A percentile compares a stretch with the other conserved stretches of the same genome.
These are phyloP conservation scores for Pythium volutum DNA, from an alignment of 352 stramenopile genomes.

Conservation along the genomic window DNA sequence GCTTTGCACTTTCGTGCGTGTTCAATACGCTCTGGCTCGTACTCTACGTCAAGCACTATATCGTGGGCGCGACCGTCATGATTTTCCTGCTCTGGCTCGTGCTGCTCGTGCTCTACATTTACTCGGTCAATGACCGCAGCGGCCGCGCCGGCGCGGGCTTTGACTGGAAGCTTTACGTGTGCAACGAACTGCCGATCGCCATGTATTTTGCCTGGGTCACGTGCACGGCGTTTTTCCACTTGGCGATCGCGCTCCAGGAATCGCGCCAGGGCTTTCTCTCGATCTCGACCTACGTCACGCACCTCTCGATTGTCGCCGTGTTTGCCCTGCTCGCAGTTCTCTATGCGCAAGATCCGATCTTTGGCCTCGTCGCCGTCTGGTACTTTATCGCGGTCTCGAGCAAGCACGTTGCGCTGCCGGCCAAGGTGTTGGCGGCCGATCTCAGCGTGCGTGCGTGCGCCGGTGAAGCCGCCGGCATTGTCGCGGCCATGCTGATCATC, in stretches of 20 bases:
- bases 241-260: constrained; percentile 69
- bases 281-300: constrained; percentile 61
- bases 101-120: constrained; percentile 73
- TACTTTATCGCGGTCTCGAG: constrained; percentile 62
- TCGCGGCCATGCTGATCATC: constrained; percentile 52
- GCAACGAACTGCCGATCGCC: constrained; percentile 70
- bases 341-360: constrained; percentile 61
- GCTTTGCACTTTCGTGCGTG: constrained; percentile 63
- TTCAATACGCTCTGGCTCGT: constrained; percentile 69
- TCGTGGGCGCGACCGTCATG: constrained; percentile 51
- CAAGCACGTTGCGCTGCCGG: constrained; percentile 48
- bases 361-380: constrained; percentile 63
- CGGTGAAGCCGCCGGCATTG: constrained; percentile 51
- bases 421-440: constrained; percentile 43
- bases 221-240: constrained; percentile 53
- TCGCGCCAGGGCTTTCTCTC: constrained; percentile 44
- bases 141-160: constrained; percentile 30
- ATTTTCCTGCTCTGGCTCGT: constrained; percentile 73
- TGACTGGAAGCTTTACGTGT: constrained; percentile 70
- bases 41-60: constrained; percentile 48
- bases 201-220: constrained; percentile 83
- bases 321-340: constrained; percentile 54
- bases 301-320: constrained; percentile 56
- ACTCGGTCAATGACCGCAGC: constrained; percentile 74
- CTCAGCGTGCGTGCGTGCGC: constrained; percentile 59